Conservation (phyloP, 371 early-diverging fungal genomes). For the Mortierella sp. region DNA sequence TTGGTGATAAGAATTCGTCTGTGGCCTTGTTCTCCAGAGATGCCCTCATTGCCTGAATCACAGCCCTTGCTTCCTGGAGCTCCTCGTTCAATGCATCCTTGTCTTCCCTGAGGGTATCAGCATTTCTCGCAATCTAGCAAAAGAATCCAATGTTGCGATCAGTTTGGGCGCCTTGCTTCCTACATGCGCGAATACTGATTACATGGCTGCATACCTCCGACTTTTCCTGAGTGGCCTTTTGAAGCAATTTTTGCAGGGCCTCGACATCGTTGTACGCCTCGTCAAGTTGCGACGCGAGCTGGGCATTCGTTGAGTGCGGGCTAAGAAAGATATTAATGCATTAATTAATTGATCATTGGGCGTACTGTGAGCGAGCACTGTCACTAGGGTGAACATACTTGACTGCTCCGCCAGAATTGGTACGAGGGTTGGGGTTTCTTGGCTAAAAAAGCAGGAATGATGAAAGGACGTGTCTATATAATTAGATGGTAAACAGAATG, state of each 20-base stretch:
- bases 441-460: conserved; percentile 14
- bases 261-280: conserved; percentile 51
- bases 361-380: not conserved
- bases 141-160: not conserved
- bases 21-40: conserved; percentile 42
- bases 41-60: conserved; percentile 49
- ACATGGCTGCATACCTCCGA: conserved; percentile 27
- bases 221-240: conserved; percentile 52
- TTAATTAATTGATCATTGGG: not conserved
- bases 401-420: conserved; percentile 14
- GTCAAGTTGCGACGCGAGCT: conserved; percentile 45
- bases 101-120: conserved; percentile 38
- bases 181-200: not conserved
- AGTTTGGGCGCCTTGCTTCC: not conserved
- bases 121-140: conserved; percentile 33
- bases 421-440: conserved; percentile 29
- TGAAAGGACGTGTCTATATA: not conserved
- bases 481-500: not conserved
- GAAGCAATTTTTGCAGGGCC: conserved; percentile 46
- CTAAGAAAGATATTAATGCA: conserved; percentile 2
- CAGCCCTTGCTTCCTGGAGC: conserved; percentile 35
- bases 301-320: conserved; percentile 52
- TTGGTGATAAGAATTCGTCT: conserved; percentile 44
- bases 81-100: conserved; percentile 48
- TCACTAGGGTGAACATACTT: conserved; percentile 16